A percentile compares a stretch with the other conserved stretches of the same genome.
Conservation (phyloP, 225 moss, liverwort and hornwort genomes). For the Rhytidiadelphus loreus region DNA sequence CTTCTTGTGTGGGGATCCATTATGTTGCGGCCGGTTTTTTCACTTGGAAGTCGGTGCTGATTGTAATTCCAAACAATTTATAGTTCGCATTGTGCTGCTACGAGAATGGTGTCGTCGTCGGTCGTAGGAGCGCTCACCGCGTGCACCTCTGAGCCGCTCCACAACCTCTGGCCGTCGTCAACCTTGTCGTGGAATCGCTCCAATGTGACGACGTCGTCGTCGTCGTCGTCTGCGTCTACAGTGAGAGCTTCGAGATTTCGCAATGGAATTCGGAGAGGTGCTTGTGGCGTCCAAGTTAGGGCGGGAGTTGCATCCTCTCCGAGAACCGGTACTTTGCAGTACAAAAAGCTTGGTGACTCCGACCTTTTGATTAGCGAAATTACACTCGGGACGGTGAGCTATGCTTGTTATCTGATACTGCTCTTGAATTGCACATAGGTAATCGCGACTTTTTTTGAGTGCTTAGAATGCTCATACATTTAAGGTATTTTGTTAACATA, state of each 20-base stretch:
- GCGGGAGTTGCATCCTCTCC: slow-evolving; percentile 13
- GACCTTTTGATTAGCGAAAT: slow-evolving; percentile 82
- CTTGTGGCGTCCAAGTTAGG: background rate
- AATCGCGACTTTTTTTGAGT: too few species aligned
- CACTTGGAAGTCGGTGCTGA: background rate
- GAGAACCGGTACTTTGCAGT: slow-evolving; percentile 13
- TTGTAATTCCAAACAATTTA: too few species aligned
- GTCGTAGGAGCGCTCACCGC: background rate
- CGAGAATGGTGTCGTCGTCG: background rate
- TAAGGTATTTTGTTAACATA: background rate
- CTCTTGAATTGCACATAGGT: background rate
- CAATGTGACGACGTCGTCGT: background rate
- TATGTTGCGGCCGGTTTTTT: too few species aligned
- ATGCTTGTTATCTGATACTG: background rate
- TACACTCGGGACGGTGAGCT: slow-evolving; percentile 71
- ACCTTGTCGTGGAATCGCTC: background rate
- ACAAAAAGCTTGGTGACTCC: slow-evolving; percentile 71
- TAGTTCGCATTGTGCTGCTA: background rate
- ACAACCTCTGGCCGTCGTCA: background rate
- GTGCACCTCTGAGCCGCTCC: background rate
- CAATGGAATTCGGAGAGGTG: background rate
- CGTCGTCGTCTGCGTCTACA: background rate
- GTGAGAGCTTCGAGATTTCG: background rate
- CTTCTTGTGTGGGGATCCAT: background rate
- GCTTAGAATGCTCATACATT: too few species aligned